Evolutionary conservation across 2,329 filamentous ascomycete genomes (phyloP).

Genomic region (Blastomyces percursus): DNA sequence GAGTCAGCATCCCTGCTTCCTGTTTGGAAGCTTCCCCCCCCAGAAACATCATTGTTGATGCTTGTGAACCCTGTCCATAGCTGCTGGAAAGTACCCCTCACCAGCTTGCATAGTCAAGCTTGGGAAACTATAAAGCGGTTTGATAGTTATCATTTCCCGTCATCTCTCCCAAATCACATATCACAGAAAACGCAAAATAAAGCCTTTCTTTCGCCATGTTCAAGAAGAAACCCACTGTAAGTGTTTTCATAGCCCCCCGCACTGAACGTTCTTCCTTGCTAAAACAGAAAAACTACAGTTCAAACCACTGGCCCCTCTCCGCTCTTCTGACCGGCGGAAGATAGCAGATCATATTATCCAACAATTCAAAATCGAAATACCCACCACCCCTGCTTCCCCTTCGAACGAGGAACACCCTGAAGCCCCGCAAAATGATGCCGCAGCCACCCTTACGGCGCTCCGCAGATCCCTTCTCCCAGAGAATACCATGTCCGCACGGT

Average conservation of each 20-base stretch:
- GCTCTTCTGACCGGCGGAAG: slow-evolving; percentile 56
- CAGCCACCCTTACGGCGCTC: slow-evolving; percentile 40
- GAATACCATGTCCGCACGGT: slow-evolving; percentile 50
- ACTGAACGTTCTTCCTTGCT: slow-evolving; percentile 2
- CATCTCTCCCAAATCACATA: background rate
- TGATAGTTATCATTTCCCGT: background rate
- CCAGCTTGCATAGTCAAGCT: background rate
- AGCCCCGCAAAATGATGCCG: slow-evolving; percentile 21
- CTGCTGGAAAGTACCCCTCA: background rate
- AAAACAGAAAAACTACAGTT: slow-evolving; percentile 35
- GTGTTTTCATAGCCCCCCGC: slow-evolving; percentile 7
- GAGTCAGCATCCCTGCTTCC: background rate
- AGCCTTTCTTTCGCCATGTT: slow-evolving; percentile 38
- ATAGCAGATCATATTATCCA: slow-evolving; percentile 57
- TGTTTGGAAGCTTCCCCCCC: background rate
- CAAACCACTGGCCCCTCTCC: slow-evolving; percentile 55
- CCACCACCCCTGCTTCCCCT: slow-evolving; percentile 27
- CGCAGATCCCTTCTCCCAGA: slow-evolving; percentile 54
- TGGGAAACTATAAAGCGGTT: background rate
- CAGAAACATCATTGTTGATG: too few relatives aligned
- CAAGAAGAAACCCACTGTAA: slow-evolving; percentile 52
- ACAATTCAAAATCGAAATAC: slow-evolving; percentile 46
- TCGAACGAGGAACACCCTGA: slow-evolving; percentile 25
- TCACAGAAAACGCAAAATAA: background rate
- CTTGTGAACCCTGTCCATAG: background rate